A percentile compares a stretch with the other conserved stretches of the same genome.
Conservation (phyloP, 495 filamentous ascomycete genomes). For the Lophium mytilinum region DNA sequence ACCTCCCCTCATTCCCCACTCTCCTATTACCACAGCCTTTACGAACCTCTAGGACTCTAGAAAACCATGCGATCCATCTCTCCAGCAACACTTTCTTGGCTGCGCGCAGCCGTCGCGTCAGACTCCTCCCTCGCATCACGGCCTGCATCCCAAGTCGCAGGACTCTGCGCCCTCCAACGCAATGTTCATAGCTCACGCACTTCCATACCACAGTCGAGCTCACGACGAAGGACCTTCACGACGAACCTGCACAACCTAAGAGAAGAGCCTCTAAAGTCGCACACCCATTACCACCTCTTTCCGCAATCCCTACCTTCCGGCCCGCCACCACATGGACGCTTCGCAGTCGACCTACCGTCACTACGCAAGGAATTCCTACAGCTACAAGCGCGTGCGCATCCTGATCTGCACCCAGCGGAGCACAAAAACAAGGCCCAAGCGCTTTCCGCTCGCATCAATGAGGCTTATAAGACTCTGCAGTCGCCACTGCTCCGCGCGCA, state of each 20-base stretch:
- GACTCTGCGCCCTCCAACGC: neutral
- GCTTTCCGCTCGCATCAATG: conserved; percentile 71
- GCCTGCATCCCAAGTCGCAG: neutral
- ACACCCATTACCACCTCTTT: conserved; percentile 80
- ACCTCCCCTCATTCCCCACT: too few relatives aligned
- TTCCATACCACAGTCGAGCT: neutral
- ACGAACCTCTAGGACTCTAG: too few relatives aligned
- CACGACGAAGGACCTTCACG: conserved; percentile 8
- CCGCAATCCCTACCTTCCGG: conserved; percentile 70
- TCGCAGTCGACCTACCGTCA: conserved; percentile 55
- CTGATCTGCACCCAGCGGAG: conserved; percentile 60
- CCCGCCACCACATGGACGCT: conserved; percentile 69
- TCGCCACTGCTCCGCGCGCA: conserved; percentile 73
- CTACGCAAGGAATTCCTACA: conserved; percentile 80
- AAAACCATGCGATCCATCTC: conserved; percentile 7
- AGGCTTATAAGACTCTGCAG: conserved; percentile 76
- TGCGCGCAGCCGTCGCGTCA: conserved; percentile 9
- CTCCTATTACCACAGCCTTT: too few relatives aligned
- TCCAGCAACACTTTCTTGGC: conserved; percentile 9
- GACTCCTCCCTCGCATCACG: conserved; percentile 6
- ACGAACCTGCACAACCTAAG: neutral
- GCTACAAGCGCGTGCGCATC: conserved; percentile 71
- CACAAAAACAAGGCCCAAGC: conserved; percentile 59
- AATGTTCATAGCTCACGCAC: too few relatives aligned
- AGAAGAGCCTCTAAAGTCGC: conserved; percentile 13